Evolutionary conservation across 2,329 filamentous ascomycete species (phyloP), one percentile per base, ranked within the genome.

Genomic region (Nigrospora oryzae): DNA sequence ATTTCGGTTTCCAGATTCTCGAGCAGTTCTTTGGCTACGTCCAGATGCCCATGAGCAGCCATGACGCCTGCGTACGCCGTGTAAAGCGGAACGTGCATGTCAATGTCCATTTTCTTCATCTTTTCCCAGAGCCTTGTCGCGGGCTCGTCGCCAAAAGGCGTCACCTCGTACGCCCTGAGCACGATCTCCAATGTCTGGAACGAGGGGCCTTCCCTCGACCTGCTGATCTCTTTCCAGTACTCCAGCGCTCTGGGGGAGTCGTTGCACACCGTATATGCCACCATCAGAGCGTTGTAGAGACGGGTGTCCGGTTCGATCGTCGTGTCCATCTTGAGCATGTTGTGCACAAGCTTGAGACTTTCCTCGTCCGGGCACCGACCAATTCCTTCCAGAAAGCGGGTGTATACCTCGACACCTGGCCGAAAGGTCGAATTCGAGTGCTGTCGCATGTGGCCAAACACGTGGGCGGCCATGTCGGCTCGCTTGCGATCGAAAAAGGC

Each of bases 361-460:
- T 86, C 81, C 2, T 66, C 57, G 54, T 86, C 81, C 10, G 72
- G 71, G 36, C 66, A 64, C n/a, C 64, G 63, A 4, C 83, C 83
- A 19, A 95, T 77, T 3, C 89, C 87, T 48, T 86, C 78, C 46
- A 97, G 84, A 49, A 83, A 90, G 32, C 74, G 68, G 4, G 87
- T 75, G 59, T 98, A 98, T 5, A 85, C 86, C 38, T 87, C 81
- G 11, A 77, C 64, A 3, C 73, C 83, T 0, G 93, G 89, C 1
- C 84, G 79, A 17, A 79, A 77, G 2, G 69, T 66, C 3, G 68
- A 67, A 46, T 83, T 78, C 19, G 75, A 72, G 51, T 89, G 83
- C 42, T 84, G 76, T n/a, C 89, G 85, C 90, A 97, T 97, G 61
- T 96, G 88, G 13, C 86, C 86, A 63, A 98, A 96, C 32, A 95